Evolutionary conservation across 192 early-diverging fungal genomes (phyloP).

Genomic region (Dissophora globulifera): DNA sequence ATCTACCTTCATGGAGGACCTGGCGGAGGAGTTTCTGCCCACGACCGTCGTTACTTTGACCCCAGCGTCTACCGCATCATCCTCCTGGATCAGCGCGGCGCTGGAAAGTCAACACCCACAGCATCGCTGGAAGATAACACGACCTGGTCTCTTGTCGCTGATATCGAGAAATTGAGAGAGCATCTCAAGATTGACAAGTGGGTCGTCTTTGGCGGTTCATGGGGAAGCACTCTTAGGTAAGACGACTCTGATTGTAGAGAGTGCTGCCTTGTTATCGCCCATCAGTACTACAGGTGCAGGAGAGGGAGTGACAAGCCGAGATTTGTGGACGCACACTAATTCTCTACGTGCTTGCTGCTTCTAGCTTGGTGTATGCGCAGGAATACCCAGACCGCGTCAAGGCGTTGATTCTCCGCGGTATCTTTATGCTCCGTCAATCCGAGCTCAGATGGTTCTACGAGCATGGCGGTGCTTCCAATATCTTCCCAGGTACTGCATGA

Average conservation of each 20-base stretch:
- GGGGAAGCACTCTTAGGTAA: slow-evolving; percentile 66
- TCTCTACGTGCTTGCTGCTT: too few relatives aligned
- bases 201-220: slow-evolving; percentile 82
- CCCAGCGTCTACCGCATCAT: slow-evolving; percentile 71
- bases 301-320: too few relatives aligned
- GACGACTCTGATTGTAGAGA: background rate
- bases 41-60: slow-evolving; percentile 63
- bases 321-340: too few relatives aligned
- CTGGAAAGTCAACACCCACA: slow-evolving; percentile 72
- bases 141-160: slow-evolving; percentile 71
- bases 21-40: slow-evolving; percentile 67
- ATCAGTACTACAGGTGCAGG: too few relatives aligned
- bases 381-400: slow-evolving; percentile 70
- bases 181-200: slow-evolving; percentile 74
- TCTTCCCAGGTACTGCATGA: slow-evolving; percentile 65
- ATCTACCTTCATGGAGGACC: slow-evolving; percentile 65
- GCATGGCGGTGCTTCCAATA: slow-evolving; percentile 68
- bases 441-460: slow-evolving; percentile 78
- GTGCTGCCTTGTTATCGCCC: too few relatives aligned
- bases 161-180: slow-evolving; percentile 72
- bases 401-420: slow-evolving; percentile 74
- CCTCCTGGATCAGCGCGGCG: slow-evolving; percentile 74
- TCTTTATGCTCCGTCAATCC: slow-evolving; percentile 65
- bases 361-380: slow-evolving; percentile 66
- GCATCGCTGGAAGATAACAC: slow-evolving; percentile 73